phyloP scores from a whole-genome alignment of 371 early-diverging fungal genomes.

The Zopfochytrium polystomum region DNA sequence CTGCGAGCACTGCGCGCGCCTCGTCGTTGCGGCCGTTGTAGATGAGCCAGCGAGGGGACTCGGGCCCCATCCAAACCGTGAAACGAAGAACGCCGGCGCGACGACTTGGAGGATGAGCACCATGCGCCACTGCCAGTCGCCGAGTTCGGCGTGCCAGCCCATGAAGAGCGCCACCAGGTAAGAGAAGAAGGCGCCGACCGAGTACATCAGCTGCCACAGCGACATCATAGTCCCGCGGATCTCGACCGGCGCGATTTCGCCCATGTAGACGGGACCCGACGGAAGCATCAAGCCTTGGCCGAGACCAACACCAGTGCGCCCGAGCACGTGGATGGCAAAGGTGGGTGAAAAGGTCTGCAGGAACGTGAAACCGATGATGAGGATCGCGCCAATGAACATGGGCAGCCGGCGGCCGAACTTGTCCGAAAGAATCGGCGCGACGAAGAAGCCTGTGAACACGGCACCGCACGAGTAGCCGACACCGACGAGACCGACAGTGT shows the following conservation, averaged over 20 bases:
- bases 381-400: background rate
- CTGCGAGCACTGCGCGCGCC: background rate
- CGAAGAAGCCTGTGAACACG: slow-evolving; percentile 5
- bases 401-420: background rate
- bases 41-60: no score
- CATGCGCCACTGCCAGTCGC: background rate
- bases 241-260: slow-evolving; percentile 1
- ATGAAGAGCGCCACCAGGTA: background rate
- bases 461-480: no score
- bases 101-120: slow-evolving; percentile 1
- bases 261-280: no score
- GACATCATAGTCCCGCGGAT: slow-evolving; percentile 9
- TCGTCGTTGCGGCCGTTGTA: slow-evolving; percentile 3
- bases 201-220: slow-evolving; percentile 4
- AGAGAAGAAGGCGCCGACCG: slow-evolving; percentile 3
- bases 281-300: no score
- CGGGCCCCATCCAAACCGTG: no score
- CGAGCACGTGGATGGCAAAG: background rate
- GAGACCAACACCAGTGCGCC: background rate
- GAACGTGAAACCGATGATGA: slow-evolving; percentile 7
- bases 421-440: slow-evolving; percentile 2
- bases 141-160: background rate
- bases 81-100: no score
- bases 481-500: no score
- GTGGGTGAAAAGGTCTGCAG: slow-evolving; percentile 1